Evolutionary conservation across 768 basidiomycete species (phyloP).

Genomic region (Termitomyces sp.): DNA sequence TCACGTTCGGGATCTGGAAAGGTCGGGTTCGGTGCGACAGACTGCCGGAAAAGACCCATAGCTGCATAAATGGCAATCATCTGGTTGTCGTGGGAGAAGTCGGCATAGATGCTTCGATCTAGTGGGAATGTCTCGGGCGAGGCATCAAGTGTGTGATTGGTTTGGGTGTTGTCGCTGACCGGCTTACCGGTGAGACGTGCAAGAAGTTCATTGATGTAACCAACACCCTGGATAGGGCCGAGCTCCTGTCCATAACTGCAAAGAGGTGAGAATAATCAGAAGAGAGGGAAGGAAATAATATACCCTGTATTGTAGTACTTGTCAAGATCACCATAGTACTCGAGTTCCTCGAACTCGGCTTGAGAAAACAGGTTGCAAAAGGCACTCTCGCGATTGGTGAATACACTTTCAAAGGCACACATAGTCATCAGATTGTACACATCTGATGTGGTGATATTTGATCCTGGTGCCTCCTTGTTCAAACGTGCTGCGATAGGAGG

Average conservation of each 20-base stretch:
- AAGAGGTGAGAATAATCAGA: background rate
- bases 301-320: constrained; percentile 79
- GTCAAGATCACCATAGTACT: constrained; percentile 66
- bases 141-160: constrained; percentile 66
- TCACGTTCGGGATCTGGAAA: constrained; percentile 26
- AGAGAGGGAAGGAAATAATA: constrained; percentile 11
- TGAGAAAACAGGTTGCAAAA: constrained; percentile 70
- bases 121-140: constrained; percentile 68
- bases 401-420: constrained; percentile 77
- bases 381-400: constrained; percentile 41
- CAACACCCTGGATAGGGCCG: constrained; percentile 77
- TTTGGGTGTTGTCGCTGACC: constrained; percentile 66
- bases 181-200: constrained; percentile 64
- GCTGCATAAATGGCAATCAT: constrained; percentile 74
- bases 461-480: constrained; percentile 56
- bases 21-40: constrained; percentile 25
- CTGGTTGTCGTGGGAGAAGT: constrained; percentile 85
- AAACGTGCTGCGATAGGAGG: constrained; percentile 52
- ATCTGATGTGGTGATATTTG: constrained; percentile 49
- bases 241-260: constrained; percentile 59
- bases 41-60: constrained; percentile 47
- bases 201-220: constrained; percentile 85
- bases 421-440: constrained; percentile 58
- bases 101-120: constrained; percentile 57
- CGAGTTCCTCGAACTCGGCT: constrained; percentile 60